phyloP scores from a whole-genome alignment of 306 rosid species.

The barrel medic (Medicago truncatula) region MtrunA17r5.0-ANR NC_053047.1:10806501-10807000 shows the following conservation, averaged over 20 bases:
- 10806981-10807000: no score
- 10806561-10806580: constrained; percentile 93
- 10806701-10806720: constrained; percentile 66
- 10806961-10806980: constrained; percentile 33
- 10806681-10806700: constrained; percentile 73
- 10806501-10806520: constrained; percentile 13
- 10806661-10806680: constrained; percentile 67
- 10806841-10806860: constrained; percentile 75
- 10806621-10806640: constrained; percentile 87
- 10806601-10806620: constrained; percentile 95
- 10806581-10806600: constrained; percentile 89
- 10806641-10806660: constrained; percentile 73
- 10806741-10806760: constrained; percentile 74
- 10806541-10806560: constrained; percentile 96
- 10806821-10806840: constrained; percentile 32
- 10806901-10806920: constrained; percentile 94
- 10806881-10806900: constrained; percentile 61
- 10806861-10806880: constrained; percentile 72
- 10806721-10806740: constrained; percentile 61
- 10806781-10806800: background rate
- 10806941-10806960: constrained; percentile 54
- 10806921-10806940: constrained; percentile 83
- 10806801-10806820: constrained; percentile 9
- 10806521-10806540: constrained; percentile 55
- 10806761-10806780: background rate